Base-by-base conservation (phyloP, 495 filamentous ascomycete genomes). In the Astrocystis sublimbata region DNA sequence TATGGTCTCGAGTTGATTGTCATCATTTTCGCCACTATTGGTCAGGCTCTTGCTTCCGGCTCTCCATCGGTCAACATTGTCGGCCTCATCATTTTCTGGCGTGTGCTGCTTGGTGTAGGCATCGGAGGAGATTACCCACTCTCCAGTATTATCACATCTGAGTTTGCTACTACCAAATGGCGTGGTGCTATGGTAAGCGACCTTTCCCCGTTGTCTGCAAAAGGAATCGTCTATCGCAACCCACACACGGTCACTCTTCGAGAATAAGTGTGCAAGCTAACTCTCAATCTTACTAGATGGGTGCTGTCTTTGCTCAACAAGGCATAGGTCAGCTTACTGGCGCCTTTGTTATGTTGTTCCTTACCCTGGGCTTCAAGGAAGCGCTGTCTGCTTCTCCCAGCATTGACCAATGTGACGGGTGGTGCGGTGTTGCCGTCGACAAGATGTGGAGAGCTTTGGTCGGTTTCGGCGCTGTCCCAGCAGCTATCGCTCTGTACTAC, bases 81-180 rank as follows among this genome's bases (percentile, higher is more conserved):
- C 50, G 92, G 92, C 55, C 63, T 93, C 57, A 81, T 96, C 45
- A 85, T 93, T 71, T 96, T 96, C 81, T 96, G 92, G 92, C 87
- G 92, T 73, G 85, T 96, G 0, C 69, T 96, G 7, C 92, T 93
- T 87, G 88, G 89, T 36, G 79, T 92, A 28, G 91, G 91, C 43
- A 93, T 93, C 50, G 91, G 91, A 63, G 90, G 91, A 63, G 92
- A 96, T 73, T 94, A 93, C 68, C 92, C 92, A 0, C 81, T 96
- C 15, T 90, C 87, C 19, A 88, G 88, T 15, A 88, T 96, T 69
- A 96, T 94, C 65, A 92, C 89, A 6, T 90, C 89, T 10, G 89
- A 92, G 79, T 86, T 76, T 63, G 81, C 78, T 21, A 63, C 58
- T 12, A 62, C 58, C 23, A 57, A 63, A 55, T 64, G 50, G 58